Percentiles rank a stretch among this genome's conserved stretches.
Evolutionary conservation across 2,329 filamentous ascomycete genomes (phyloP).

Genomic region (Penicillium sp.): DNA sequence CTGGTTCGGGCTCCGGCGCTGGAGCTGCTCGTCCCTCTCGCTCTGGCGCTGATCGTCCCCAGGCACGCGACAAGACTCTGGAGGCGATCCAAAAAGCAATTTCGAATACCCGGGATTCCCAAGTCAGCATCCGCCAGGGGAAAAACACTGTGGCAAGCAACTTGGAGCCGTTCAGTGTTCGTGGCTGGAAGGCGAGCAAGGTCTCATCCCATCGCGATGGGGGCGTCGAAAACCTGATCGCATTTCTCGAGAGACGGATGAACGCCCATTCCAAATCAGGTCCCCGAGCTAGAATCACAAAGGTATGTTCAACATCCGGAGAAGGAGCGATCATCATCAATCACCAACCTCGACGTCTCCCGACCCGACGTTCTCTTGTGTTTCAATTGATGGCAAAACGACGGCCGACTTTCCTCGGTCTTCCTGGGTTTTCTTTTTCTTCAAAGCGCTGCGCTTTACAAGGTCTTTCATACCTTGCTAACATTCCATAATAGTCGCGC

Average conservation of each 20-base stretch:
- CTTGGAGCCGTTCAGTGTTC: constrained; percentile 51
- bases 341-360: constrained; percentile 41
- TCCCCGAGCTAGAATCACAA: constrained; percentile 68
- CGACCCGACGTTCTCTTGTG: constrained; percentile 45
- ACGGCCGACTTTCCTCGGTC: constrained; percentile 40
- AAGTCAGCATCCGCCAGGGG: constrained; percentile 47
- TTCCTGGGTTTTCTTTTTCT: constrained; percentile 37
- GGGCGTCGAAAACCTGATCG: constrained; percentile 65
- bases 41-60: constrained; percentile 25
- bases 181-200: constrained; percentile 70
- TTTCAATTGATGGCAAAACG: constrained; percentile 49
- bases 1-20: constrained; percentile 3
- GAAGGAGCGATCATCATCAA: constrained; percentile 46
- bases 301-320: constrained; percentile 68
- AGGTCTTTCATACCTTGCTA: constrained; percentile 64
- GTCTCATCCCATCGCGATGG: constrained; percentile 68
- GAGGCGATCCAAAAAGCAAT: constrained; percentile 45
- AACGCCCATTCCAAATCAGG: constrained; percentile 52
- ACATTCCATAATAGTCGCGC: constrained; percentile 67
- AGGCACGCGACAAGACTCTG: constrained; percentile 36
- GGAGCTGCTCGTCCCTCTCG: constrained; percentile 4
- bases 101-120: constrained; percentile 35
- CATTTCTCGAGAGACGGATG: constrained; percentile 73
- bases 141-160: constrained; percentile 33
- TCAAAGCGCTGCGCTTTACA: constrained; percentile 45